Evolutionary conservation across 140 eudicot genomes (phyloP).

Genomic region (Stevia rebaudiana): DNA sequence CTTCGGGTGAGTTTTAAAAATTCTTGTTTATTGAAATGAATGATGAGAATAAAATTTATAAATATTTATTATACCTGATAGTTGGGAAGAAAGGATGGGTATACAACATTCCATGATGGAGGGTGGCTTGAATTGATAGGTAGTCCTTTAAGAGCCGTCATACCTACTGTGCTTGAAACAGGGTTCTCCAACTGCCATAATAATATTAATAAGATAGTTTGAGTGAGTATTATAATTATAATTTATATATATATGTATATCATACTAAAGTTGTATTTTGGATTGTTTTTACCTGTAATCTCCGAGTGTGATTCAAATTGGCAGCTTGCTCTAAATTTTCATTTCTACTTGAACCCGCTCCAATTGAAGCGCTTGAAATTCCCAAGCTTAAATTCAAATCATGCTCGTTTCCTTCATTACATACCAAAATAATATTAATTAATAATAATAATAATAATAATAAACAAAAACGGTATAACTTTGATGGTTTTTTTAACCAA

Average conservation of each 20-base stretch:
- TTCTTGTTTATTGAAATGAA: too few relatives aligned
- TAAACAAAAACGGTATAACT: too few relatives aligned
- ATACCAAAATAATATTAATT: background rate
- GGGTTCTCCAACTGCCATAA: slow-evolving; percentile 38
- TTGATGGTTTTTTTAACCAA: too few relatives aligned
- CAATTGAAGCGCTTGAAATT: slow-evolving; percentile 39
- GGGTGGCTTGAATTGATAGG: slow-evolving; percentile 41
- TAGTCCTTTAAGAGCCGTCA: slow-evolving; percentile 34
- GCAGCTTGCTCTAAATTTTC: slow-evolving; percentile 27
- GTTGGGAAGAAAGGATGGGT: slow-evolving; percentile 37
- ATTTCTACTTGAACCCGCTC: slow-evolving; percentile 35
- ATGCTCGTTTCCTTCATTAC: slow-evolving; percentile 36
- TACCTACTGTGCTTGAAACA: slow-evolving; percentile 26
- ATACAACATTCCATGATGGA: slow-evolving; percentile 32
- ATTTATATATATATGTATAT: background rate
- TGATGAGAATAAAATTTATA: background rate
- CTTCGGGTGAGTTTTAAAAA: too few relatives aligned
- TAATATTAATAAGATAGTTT: slow-evolving; percentile 4
- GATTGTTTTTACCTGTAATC: slow-evolving; percentile 35
- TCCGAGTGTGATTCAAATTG: slow-evolving; percentile 32
- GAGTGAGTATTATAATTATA: background rate
- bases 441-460: too few relatives aligned
- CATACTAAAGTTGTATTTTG: background rate
- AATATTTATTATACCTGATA: slow-evolving; percentile 37
- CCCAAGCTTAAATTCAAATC: slow-evolving; percentile 68